phyloP scores from a whole-genome alignment of 1,284 basidiomycete species.

The Apiotrichum sp. region DNA sequence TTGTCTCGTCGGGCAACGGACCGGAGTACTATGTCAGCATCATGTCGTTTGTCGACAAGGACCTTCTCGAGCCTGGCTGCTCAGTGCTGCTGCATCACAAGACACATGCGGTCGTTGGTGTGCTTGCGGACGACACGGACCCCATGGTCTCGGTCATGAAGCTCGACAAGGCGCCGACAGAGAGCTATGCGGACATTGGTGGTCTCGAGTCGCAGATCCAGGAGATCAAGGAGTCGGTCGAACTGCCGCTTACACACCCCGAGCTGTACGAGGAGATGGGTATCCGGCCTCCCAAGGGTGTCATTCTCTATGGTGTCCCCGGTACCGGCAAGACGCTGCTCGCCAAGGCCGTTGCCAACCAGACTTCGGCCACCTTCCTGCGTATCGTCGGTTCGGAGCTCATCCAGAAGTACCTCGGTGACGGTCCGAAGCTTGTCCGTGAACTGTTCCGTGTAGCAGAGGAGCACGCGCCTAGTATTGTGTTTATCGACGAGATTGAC shows the following conservation, averaged over 20 bases:
- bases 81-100: conserved; percentile 95
- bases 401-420: conserved; percentile 98
- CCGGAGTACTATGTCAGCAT: conserved; percentile 98
- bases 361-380: conserved; percentile 97
- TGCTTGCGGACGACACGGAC: conserved; percentile 93
- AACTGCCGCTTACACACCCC: conserved; percentile 94
- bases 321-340: conserved; percentile 98
- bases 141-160: conserved; percentile 99
- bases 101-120: conserved; percentile 89
- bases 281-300: conserved; percentile 97
- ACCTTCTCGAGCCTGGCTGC: conserved; percentile 92
- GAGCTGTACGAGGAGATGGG: conserved; percentile 99
- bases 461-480: conserved; percentile 95
- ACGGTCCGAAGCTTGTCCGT: conserved; percentile 97
- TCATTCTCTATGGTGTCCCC: conserved; percentile 96
- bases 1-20: conserved; percentile 89
- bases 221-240: conserved; percentile 99
- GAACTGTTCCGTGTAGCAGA: conserved; percentile 96
- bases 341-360: conserved; percentile 97
- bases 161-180: conserved; percentile 95
- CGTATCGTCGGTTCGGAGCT: conserved; percentile 97
- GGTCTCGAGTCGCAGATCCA: conserved; percentile 95
- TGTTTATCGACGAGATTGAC: conserved; percentile 99
- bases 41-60: conserved; percentile 99
- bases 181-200: conserved; percentile 91